A percentile compares a stretch with the other conserved stretches of the same genome.
phyloP scores from a whole-genome alignment of 495 filamentous ascomycete genomes.

The Xeromyces bisporus region DNA sequence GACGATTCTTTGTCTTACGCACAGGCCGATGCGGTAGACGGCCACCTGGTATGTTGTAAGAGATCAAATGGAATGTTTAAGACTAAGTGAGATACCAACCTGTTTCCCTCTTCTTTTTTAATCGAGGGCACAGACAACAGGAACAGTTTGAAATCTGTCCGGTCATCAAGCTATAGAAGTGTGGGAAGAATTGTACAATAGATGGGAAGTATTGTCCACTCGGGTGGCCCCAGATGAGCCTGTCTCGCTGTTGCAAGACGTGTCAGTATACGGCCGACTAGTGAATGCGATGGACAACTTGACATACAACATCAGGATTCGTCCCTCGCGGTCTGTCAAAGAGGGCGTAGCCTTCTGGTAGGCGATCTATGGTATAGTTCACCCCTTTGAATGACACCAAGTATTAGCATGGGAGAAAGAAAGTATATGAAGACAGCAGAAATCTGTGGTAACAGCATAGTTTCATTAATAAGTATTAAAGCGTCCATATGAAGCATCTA shows the following conservation, averaged over 20 bases:
- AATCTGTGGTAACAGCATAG: not conserved
- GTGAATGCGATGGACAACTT: too few relatives aligned
- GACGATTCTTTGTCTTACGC: slow-evolving; percentile 4
- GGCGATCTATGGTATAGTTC: slow-evolving; percentile 30
- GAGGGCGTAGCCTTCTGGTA: slow-evolving; percentile 39
- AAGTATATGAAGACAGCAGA: not conserved
- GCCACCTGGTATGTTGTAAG: slow-evolving; percentile 4
- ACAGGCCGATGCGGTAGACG: slow-evolving; percentile 2
- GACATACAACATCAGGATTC: slow-evolving; percentile 21
- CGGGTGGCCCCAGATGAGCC: slow-evolving; percentile 40
- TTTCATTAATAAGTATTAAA: too few relatives aligned
- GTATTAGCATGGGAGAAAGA: slow-evolving; percentile 1
- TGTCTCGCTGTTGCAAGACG: slow-evolving; percentile 22
- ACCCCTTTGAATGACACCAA: slow-evolving; percentile 20
- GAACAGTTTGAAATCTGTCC: slow-evolving; percentile 18
- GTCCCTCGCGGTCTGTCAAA: slow-evolving; percentile 25
- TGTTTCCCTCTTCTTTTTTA: slow-evolving; percentile 1
- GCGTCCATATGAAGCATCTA: not conserved
- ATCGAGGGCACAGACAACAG: slow-evolving; percentile 24
- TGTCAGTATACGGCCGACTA: not conserved
- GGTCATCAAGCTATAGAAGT: slow-evolving; percentile 41
- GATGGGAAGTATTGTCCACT: slow-evolving; percentile 33
- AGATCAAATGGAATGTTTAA: not conserved
- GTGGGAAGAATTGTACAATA: slow-evolving; percentile 34
- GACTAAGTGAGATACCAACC: not conserved